phyloP scores from a whole-genome alignment of 2,329 filamentous ascomycete species.

The Intubia oerlemansii region DNA sequence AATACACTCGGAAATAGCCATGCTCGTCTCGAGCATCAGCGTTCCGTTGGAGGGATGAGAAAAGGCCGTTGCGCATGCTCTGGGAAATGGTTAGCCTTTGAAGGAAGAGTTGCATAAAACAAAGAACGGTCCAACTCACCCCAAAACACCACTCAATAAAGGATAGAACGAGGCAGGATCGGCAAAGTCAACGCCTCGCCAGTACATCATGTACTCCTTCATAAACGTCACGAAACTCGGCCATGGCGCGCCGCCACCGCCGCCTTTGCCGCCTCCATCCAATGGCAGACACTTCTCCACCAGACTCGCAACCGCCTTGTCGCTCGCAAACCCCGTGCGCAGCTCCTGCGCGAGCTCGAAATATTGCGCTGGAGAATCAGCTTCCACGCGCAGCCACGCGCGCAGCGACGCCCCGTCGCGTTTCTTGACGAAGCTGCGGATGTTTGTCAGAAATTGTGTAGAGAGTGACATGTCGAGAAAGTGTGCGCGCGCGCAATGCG shows the following conservation, averaged over 20 bases:
- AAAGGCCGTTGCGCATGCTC: constrained; percentile 66
- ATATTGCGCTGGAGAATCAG: constrained; percentile 46
- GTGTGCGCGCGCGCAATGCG: no score
- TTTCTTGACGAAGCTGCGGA: constrained; percentile 6
- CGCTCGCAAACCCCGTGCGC: constrained; percentile 29
- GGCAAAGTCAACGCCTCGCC: constrained; percentile 58
- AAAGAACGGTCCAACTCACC: no score
- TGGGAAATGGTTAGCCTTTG: constrained; percentile 14
- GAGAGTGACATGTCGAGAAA: constrained; percentile 9
- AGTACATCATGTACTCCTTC: constrained; percentile 59
- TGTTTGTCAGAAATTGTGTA: constrained; percentile 8
- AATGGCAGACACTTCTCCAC: constrained; percentile 43
- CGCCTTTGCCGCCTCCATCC: constrained; percentile 40
- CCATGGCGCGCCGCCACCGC: constrained; percentile 47
- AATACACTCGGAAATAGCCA: constrained; percentile 61
- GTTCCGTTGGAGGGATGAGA: constrained; percentile 51
- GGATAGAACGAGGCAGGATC: constrained; percentile 22
- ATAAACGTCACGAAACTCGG: constrained; percentile 59
- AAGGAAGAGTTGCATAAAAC: no score
- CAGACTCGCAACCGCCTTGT: constrained; percentile 34
- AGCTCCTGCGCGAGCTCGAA: constrained; percentile 46
- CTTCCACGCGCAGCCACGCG: constrained; percentile 55
- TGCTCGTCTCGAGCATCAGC: constrained; percentile 63
- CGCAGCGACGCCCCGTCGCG: constrained; percentile 41
- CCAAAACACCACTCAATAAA: background rate